Evolutionary conservation across 2,329 filamentous ascomycete species (phyloP).

Genomic region (Aspergillus phoenicis): DNA sequence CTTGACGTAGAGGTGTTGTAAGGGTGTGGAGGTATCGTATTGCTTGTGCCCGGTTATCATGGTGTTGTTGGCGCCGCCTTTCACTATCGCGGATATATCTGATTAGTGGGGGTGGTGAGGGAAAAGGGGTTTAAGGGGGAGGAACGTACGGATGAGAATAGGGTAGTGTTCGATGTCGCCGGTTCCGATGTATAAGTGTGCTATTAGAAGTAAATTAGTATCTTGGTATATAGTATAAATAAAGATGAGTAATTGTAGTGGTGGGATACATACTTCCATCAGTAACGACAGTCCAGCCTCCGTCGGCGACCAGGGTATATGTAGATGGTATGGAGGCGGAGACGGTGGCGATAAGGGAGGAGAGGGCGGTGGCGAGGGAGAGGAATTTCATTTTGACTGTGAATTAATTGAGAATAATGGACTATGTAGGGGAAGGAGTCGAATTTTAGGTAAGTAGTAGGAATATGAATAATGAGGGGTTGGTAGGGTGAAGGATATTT

Average conservation of each 20-base stretch:
- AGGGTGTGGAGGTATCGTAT: neutral
- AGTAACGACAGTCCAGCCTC: slow-evolving; percentile 3
- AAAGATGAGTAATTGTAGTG: too few relatives aligned
- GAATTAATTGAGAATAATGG: too few relatives aligned
- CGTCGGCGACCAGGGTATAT: slow-evolving; percentile 6
- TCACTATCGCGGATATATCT: neutral
- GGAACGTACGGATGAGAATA: slow-evolving; percentile 3
- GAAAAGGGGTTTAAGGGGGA: too few relatives aligned
- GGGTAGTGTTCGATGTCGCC: slow-evolving; percentile 1
- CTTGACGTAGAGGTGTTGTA: neutral
- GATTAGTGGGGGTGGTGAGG: too few relatives aligned
- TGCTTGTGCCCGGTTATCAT: neutral
- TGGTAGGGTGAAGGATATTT: neutral
- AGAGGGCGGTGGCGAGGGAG: neutral
- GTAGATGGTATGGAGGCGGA: neutral
- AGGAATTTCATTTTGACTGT: neutral
- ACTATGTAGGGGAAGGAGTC: too few relatives aligned
- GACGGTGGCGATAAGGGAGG: neutral
- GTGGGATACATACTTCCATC: neutral
- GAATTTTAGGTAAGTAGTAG: too few relatives aligned
- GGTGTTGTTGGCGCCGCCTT: slow-evolving; percentile 1
- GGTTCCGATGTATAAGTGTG: neutral
- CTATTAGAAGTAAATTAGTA: too few relatives aligned
- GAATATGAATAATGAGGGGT: too few relatives aligned
- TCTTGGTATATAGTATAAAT: too few relatives aligned